Conservation (phyloP, 345 rosid species). For the Viola odorata region DNA sequence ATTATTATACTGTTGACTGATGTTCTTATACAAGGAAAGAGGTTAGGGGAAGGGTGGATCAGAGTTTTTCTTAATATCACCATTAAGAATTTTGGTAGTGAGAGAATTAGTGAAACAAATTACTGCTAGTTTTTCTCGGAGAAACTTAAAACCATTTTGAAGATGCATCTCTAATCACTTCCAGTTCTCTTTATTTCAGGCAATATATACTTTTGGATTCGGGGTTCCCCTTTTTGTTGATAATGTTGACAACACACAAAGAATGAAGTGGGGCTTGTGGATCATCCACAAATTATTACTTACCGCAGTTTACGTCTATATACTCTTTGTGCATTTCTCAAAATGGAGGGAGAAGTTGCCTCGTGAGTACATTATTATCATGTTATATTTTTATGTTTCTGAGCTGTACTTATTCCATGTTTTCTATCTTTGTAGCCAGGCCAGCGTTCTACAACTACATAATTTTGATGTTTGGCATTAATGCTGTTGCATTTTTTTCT, state of each 20-base stretch:
- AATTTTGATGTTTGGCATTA: conserved; percentile 53
- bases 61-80: too few relatives aligned
- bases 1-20: too few relatives aligned
- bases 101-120: too few relatives aligned
- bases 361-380: conserved; percentile 34
- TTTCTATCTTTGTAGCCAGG: conserved; percentile 48
- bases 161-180: too few relatives aligned
- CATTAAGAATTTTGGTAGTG: too few relatives aligned
- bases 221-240: conserved; percentile 78
- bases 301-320: conserved; percentile 62
- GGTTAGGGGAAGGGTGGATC: too few relatives aligned
- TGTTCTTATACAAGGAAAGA: too few relatives aligned
- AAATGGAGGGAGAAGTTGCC: conserved; percentile 84
- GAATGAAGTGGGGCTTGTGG: conserved; percentile 79
- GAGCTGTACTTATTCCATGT: not conserved
- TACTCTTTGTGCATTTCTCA: conserved; percentile 69
- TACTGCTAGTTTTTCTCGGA: too few relatives aligned
- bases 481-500: conserved; percentile 55
- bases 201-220: conserved; percentile 59
- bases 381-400: not conserved
- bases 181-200: too few relatives aligned
- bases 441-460: conserved; percentile 84
- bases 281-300: conserved; percentile 68
- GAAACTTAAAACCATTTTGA: too few relatives aligned
- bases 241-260: conserved; percentile 36